phyloP scores from a whole-genome alignment of 768 basidiomycete genomes.

The Boletus eberwhitei region DNA sequence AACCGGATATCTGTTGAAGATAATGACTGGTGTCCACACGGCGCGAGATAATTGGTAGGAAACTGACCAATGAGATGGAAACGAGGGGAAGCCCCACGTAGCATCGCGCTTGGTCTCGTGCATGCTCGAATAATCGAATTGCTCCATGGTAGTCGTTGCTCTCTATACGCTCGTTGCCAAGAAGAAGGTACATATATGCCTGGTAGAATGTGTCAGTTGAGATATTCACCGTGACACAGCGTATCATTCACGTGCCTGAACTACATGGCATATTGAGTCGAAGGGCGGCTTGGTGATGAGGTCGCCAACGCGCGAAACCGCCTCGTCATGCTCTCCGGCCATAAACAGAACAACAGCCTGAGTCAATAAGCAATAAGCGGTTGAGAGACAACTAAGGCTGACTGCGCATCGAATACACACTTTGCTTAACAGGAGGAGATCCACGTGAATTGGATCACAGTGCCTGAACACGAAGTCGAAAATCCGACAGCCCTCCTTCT shows the following conservation, averaged over 20 bases:
- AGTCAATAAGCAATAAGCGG: too few relatives aligned
- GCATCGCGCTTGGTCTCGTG: neutral
- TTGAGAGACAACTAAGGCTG: too few relatives aligned
- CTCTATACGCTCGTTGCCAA: neutral
- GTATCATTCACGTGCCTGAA: neutral
- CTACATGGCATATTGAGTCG: neutral
- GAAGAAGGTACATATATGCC: slow-evolving; percentile 2
- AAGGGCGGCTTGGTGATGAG: neutral
- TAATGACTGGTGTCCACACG: too few relatives aligned
- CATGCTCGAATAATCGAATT: neutral
- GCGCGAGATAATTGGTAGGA: neutral
- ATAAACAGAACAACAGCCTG: neutral
- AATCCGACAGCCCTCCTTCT: neutral
- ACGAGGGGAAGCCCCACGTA: neutral
- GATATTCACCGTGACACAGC: neutral
- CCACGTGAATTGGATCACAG: neutral
- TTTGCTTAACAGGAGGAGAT: slow-evolving; percentile 1
- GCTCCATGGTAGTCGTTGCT: neutral
- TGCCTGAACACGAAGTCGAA: slow-evolving; percentile 6
- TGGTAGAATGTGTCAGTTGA: neutral
- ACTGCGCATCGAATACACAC: neutral
- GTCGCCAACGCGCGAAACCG: neutral
- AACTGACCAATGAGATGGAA: neutral
- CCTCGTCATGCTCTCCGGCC: neutral
- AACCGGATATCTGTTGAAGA: slow-evolving; percentile 7